Conservation (phyloP, 2,329 filamentous ascomycete genomes). For the Apiospora rasikravindrae region DNA sequence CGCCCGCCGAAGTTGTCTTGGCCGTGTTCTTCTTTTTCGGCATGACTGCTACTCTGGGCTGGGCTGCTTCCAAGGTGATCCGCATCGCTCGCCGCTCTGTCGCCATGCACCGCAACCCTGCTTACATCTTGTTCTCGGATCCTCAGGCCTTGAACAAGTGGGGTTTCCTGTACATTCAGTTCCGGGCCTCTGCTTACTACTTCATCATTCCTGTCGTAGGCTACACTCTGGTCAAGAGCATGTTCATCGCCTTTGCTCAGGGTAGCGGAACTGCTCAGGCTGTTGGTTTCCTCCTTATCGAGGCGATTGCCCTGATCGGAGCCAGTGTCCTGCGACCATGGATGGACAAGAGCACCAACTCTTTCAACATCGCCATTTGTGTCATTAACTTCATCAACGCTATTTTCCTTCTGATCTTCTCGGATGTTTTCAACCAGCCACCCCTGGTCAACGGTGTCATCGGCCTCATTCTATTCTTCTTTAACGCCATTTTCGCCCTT, state of each 20-base stretch:
- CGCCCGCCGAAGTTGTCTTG: conserved; percentile 77
- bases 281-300: conserved; percentile 76
- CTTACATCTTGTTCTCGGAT: conserved; percentile 89
- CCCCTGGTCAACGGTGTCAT: conserved; percentile 80
- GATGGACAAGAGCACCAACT: conserved; percentile 95
- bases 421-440: conserved; percentile 79
- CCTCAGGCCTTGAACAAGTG: conserved; percentile 86
- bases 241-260: conserved; percentile 82
- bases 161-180: conserved; percentile 91
- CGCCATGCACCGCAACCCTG: conserved; percentile 86
- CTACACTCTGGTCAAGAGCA: conserved; percentile 78
- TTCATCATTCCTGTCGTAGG: conserved; percentile 77
- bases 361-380: conserved; percentile 85
- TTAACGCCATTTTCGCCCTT: conserved; percentile 78
- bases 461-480: conserved; percentile 82
- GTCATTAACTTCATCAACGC: conserved; percentile 83
- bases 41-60: conserved; percentile 73
- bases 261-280: conserved; percentile 70
- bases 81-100: conserved; percentile 81
- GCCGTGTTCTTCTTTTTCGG: conserved; percentile 82
- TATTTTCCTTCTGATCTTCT: conserved; percentile 82
- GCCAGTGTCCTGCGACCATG: conserved; percentile 81
- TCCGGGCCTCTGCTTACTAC: conserved; percentile 87
- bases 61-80: conserved; percentile 83
- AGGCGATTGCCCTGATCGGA: conserved; percentile 72